Percentiles rank a stretch among this genome's conserved stretches.
Evolutionary conservation across 2,329 filamentous ascomycete species (phyloP).

Genomic region (Pseudovirgaria hyperparasitica): DNA sequence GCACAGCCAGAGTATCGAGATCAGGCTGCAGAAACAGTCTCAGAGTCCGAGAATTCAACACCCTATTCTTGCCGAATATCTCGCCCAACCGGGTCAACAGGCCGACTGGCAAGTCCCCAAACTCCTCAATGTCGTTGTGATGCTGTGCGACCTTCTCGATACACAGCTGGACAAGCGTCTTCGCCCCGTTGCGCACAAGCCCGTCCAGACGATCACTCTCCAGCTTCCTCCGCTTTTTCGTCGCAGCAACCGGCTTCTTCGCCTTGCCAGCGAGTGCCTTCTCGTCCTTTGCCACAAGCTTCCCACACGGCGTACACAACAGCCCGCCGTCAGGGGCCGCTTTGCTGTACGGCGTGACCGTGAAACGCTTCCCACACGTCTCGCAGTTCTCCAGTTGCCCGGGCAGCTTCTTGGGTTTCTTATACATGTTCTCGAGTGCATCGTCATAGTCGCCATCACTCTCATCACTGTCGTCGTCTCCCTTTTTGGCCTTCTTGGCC

Average conservation of each 20-base stretch:
- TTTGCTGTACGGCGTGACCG: slow-evolving; percentile 80
- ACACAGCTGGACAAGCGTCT: slow-evolving; percentile 53
- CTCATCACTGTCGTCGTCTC: slow-evolving; percentile 28
- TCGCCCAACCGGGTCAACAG: slow-evolving; percentile 47
- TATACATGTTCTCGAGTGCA: slow-evolving; percentile 39
- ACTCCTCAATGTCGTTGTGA: slow-evolving; percentile 50
- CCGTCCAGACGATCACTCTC: slow-evolving; percentile 82
- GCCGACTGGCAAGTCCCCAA: slow-evolving; percentile 47
- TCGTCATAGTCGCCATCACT: slow-evolving; percentile 35
- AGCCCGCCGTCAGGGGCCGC: slow-evolving; percentile 71
- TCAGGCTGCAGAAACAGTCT: slow-evolving; percentile 40
- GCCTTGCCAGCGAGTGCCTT: slow-evolving; percentile 47
- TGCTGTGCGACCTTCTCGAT: slow-evolving; percentile 51
- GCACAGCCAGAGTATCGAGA: slow-evolving; percentile 43
- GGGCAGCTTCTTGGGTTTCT: slow-evolving; percentile 49
- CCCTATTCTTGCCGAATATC: slow-evolving; percentile 51
- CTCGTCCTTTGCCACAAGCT: slow-evolving; percentile 54
- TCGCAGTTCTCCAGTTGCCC: slow-evolving; percentile 86
- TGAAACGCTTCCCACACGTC: slow-evolving; percentile 75
- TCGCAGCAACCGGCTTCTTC: slow-evolving; percentile 42
- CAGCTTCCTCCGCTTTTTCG: slow-evolving; percentile 56
- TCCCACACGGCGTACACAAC: slow-evolving; percentile 73
- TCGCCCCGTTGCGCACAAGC: slow-evolving; percentile 49
- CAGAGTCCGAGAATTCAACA: slow-evolving; percentile 39
- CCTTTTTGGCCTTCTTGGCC: slow-evolving; percentile 28